Evolutionary conservation across 75 land plant genomes (phyloP), one percentile per base, ranked within the genome.

Genomic region (Sequoiadendron giganteum): DNA sequence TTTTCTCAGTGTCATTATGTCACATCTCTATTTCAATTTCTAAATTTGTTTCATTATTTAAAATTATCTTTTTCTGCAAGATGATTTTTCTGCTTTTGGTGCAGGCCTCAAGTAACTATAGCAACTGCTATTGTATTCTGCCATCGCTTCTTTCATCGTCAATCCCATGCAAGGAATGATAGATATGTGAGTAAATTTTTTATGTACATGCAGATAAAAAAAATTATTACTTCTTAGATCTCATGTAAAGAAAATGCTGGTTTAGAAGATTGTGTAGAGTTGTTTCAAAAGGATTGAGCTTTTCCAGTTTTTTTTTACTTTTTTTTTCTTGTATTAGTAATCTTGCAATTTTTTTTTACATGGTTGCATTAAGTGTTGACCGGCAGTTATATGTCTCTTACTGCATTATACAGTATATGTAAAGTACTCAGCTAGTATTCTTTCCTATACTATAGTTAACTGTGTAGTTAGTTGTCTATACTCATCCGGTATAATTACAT

Each of bases 61-160:
- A 78, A 65, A 25, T 16, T 18, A 39, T 38, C 4, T 78, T 39
- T 7, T 78, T 25, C 81, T 39, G 13, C 28, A 81, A 45, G 49
- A 81, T 81, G 32, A 81, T 28, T 81, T 11, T 45, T 45, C 43
- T 81, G 49, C 45, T 81, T 81, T 45, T 81, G 83, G 43, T 45
- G 83, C 83, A 81, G 83, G 89, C 97, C 97, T 40, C 97, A 96
- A 86, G 93, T 95, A 47, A 92, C 94, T 45, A 96, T 95, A 88
- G 98, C 98, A 77, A 95, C 97, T 78, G 94, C 95, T 38, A 95
- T 96, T 79, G 89, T 95, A 47, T 91, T 96, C 85, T 94, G 98
- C 86, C 98, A 96, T 52, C 97, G 97, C 21, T 96, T 96, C 89
- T 96, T 92, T 87, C 91, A 93, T 72, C 91, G 94, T n/a, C 97